These are phyloP conservation scores for Akanthomyces uredinophilus DNA, from an alignment of 2,329 filamentous ascomycete genomes.

Conservation along the genomic window DNA sequence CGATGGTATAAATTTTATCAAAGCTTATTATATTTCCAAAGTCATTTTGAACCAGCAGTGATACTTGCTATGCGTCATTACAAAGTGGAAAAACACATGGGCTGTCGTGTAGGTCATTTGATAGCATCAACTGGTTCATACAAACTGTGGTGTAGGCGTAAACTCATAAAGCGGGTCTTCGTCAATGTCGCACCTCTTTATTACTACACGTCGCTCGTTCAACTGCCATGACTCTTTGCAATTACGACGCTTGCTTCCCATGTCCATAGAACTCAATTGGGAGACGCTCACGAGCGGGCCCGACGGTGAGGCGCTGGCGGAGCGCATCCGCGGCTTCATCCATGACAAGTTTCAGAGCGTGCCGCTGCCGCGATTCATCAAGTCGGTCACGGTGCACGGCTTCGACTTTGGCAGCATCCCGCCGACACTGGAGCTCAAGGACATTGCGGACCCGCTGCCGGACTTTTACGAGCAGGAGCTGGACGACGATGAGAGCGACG, in stretches of 20 bases:
- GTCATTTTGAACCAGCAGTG: background rate
- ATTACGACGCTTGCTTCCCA: conserved; percentile 32
- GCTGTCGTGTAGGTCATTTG: background rate
- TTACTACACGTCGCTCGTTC: background rate
- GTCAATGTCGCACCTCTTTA: background rate
- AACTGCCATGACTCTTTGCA: background rate
- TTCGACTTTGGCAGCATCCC: conserved; percentile 86
- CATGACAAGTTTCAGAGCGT: conserved; percentile 94
- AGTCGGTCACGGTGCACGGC: conserved; percentile 87
- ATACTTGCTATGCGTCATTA: too few species aligned
- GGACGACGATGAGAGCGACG: conserved; percentile 44
- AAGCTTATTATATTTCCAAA: background rate
- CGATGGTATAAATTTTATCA: background rate
- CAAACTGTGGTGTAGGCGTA: background rate
- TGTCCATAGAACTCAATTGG: conserved; percentile 99
- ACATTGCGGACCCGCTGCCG: conserved; percentile 89
- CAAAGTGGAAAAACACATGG: background rate
- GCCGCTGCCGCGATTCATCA: conserved; percentile 88
- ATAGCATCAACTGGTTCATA: background rate
- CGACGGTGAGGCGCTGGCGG: conserved; percentile 79
- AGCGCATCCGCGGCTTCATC: conserved; percentile 85
- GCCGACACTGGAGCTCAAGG: conserved; percentile 86
- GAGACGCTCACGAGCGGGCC: conserved; percentile 83
- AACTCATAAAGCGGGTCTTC: conserved; percentile 6
- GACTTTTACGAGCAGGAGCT: conserved; percentile 91